These are phyloP conservation scores for Pulveroboletus ravenelii DNA, from an alignment of 768 basidiomycete genomes.

Conservation along the genomic window DNA sequence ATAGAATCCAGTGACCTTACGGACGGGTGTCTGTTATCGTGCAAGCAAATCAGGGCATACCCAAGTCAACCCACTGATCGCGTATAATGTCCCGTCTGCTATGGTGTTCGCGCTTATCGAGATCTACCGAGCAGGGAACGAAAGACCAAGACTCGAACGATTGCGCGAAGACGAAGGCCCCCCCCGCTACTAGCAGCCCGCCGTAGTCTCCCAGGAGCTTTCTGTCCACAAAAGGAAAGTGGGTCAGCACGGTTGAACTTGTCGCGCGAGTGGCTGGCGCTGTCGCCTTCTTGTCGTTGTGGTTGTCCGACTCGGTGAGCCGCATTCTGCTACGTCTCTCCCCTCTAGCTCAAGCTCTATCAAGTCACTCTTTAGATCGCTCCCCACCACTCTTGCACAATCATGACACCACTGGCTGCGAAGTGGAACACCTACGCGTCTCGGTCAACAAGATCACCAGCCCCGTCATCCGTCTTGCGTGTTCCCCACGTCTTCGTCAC, in stretches of 20 bases:
- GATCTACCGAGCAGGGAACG: too few species aligned
- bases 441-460: constrained; percentile 13
- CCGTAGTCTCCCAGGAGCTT: not conserved
- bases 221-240: constrained; percentile 19
- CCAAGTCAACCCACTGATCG: too few species aligned
- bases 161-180: too few species aligned
- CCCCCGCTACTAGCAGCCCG: too few species aligned
- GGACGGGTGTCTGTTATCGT: too few species aligned
- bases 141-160: too few species aligned
- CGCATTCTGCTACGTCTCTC: not conserved
- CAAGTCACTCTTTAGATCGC: constrained; percentile 10
- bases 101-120: too few species aligned
- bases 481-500: constrained; percentile 52
- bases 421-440: constrained; percentile 7
- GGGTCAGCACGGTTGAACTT: constrained; percentile 16
- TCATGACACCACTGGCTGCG: constrained; percentile 14
- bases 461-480: constrained; percentile 7
- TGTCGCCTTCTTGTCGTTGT: constrained; percentile 2
- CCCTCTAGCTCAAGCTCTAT: not conserved
- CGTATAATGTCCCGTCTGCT: too few species aligned
- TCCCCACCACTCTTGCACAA: not conserved
- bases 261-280: constrained; percentile 12
- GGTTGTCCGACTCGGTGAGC: constrained; percentile 19
- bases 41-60: too few species aligned
- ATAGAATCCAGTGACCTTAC: too few species aligned